Evolutionary conservation across 2,329 filamentous ascomycete genomes (phyloP).

Genomic region (Sclerotinia nivalis): DNA sequence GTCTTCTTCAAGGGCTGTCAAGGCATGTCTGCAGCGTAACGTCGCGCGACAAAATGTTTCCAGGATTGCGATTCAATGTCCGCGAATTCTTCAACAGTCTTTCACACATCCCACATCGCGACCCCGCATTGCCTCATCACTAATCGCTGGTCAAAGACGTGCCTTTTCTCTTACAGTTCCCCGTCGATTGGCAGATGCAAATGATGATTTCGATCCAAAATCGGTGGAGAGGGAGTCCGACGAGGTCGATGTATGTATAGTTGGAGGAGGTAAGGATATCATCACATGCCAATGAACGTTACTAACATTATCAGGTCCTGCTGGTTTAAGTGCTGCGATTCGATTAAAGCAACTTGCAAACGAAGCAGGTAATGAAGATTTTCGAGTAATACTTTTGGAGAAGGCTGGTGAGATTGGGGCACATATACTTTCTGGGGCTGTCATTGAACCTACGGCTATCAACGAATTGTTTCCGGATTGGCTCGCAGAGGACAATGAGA

Average conservation of each 20-base stretch:
- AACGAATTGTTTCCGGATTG: constrained; percentile 92
- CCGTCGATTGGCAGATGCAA: constrained; percentile 47
- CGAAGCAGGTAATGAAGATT: constrained; percentile 92
- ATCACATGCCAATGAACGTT: constrained; percentile 8
- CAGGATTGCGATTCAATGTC: constrained; percentile 29
- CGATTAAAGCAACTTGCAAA: constrained; percentile 93
- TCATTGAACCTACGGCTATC: constrained; percentile 85
- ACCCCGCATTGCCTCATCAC: constrained; percentile 29
- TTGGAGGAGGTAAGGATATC: constrained; percentile 70
- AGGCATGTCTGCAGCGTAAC: constrained; percentile 36
- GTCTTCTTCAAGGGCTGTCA: constrained; percentile 37
- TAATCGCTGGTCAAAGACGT: constrained; percentile 40
- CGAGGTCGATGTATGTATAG: constrained; percentile 93
- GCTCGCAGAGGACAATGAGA: constrained; percentile 84
- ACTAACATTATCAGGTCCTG: constrained; percentile 60
- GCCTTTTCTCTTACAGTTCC: constrained; percentile 48
- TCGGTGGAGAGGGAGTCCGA: constrained; percentile 84
- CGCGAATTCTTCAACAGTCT: constrained; percentile 26
- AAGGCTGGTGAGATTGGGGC: constrained; percentile 95
- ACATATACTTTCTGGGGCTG: constrained; percentile 93
- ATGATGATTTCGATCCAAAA: constrained; percentile 65
- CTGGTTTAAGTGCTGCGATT: constrained; percentile 89
- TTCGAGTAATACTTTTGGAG: constrained; percentile 87
- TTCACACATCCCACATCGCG: constrained; percentile 29
- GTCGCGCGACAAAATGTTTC: constrained; percentile 29